These are phyloP conservation scores for Aspergillus ostianus DNA, from an alignment of 495 filamentous ascomycete species.

Conservation along the genomic window DNA sequence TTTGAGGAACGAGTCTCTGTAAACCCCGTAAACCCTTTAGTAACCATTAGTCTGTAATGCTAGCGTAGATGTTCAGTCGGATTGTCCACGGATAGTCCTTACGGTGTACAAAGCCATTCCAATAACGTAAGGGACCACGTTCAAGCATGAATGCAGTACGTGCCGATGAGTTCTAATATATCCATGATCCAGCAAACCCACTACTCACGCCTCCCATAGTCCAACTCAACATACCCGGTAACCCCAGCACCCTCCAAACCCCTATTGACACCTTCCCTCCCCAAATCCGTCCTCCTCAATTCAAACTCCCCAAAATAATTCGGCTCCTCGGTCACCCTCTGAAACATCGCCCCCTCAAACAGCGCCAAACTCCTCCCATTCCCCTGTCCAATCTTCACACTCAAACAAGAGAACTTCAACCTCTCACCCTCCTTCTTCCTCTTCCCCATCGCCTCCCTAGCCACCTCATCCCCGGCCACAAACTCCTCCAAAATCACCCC, in stretches of 20 bases:
- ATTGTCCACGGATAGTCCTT: too few relatives aligned
- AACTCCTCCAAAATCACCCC: slow-evolving; percentile 61
- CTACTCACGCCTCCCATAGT: slow-evolving; percentile 32
- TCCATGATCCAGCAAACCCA: not conserved
- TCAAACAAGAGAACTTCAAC: slow-evolving; percentile 39
- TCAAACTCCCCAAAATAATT: slow-evolving; percentile 72
- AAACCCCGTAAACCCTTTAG: too few relatives aligned
- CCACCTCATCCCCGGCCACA: slow-evolving; percentile 21
- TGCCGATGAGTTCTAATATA: too few relatives aligned
- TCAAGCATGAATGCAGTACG: too few relatives aligned
- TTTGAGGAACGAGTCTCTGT: not conserved
- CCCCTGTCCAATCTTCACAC: slow-evolving; percentile 58
- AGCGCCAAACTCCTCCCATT: slow-evolving; percentile 57
- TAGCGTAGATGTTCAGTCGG: not conserved
- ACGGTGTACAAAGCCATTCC: too few relatives aligned
- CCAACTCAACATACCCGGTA: slow-evolving; percentile 38
- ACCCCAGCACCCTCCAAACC: slow-evolving; percentile 32
- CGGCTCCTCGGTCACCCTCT: slow-evolving; percentile 41
- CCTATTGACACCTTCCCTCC: slow-evolving; percentile 19
- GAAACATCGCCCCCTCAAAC: slow-evolving; percentile 60
- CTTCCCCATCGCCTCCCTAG: slow-evolving; percentile 16
- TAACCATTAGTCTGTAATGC: too few relatives aligned
- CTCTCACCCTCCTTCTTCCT: slow-evolving; percentile 7
- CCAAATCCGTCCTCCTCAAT: slow-evolving; percentile 42
- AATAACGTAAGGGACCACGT: too few relatives aligned